These are phyloP conservation scores for Lasiodiplodia hormozganensis DNA, from an alignment of 2,329 filamentous ascomycete genomes.

Conservation along the genomic window DNA sequence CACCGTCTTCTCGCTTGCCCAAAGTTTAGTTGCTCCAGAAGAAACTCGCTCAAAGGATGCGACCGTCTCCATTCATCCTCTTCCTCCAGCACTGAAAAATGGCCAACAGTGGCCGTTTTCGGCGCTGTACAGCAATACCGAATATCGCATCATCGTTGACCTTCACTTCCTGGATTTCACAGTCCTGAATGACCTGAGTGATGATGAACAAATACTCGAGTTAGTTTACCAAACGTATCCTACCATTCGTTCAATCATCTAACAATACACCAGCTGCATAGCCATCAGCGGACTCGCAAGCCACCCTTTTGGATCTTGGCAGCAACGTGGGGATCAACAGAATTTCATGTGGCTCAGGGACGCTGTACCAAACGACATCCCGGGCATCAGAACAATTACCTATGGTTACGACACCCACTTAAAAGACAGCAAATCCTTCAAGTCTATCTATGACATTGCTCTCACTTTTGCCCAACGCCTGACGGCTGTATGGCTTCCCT, in stretches of 20 bases:
- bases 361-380: not conserved
- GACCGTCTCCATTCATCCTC: not conserved
- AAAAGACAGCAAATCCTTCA: not conserved
- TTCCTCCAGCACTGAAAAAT: not conserved
- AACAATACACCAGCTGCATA: not conserved
- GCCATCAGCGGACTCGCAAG: constrained; percentile 1
- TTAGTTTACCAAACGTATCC: not conserved
- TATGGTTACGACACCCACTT: constrained; percentile 6
- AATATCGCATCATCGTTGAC: not conserved
- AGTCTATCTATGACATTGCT: not conserved
- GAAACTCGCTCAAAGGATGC: not conserved
- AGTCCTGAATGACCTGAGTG: not conserved
- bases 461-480: not conserved
- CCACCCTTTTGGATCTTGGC: constrained; percentile 5
- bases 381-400: not conserved
- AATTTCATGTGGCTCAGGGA: constrained; percentile 12
- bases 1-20: not conserved
- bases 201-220: not conserved
- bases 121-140: not conserved
- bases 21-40: not conserved
- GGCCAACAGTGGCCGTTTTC: not conserved
- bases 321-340: not conserved
- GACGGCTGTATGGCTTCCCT: not conserved
- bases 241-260: not conserved
- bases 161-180: constrained; percentile 1